Evolutionary conservation across 78 protist species (phyloP).

Genomic region (Parvularia atlantis): DNA sequence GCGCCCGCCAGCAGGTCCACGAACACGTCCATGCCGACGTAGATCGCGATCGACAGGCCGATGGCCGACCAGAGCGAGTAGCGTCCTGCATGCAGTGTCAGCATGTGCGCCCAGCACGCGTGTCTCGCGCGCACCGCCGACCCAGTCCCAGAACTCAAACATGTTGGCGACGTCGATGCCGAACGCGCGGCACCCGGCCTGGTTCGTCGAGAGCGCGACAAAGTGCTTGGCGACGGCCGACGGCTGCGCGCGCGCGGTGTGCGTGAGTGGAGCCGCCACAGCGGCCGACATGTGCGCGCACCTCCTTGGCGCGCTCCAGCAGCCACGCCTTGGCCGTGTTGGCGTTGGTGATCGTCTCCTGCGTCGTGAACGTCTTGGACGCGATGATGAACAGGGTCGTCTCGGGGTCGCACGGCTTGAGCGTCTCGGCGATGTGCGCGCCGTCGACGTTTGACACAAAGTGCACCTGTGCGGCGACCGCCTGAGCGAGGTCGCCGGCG

Average conservation of each 20-base stretch:
- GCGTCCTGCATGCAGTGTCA: no score
- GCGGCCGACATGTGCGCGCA: no score
- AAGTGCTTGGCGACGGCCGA: slow-evolving; percentile 83
- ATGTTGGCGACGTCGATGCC: slow-evolving; percentile 86
- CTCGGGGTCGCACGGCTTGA: slow-evolving; percentile 46
- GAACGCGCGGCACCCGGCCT: slow-evolving; percentile 52
- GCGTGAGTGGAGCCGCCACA: no score
- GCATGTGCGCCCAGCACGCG: slow-evolving; percentile 42
- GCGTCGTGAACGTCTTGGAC: slow-evolving; percentile 92
- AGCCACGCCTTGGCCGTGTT: slow-evolving; percentile 68
- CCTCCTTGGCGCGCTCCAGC: slow-evolving; percentile 9
- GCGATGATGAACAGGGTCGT: slow-evolving; percentile 82
- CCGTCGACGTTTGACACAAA: slow-evolving; percentile 93
- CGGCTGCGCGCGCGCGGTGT: neutral
- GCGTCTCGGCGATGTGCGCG: slow-evolving; percentile 74
- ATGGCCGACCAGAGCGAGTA: slow-evolving; percentile 94
- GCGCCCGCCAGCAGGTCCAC: slow-evolving; percentile 84
- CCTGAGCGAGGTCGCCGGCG: no score
- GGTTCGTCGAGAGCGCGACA: slow-evolving; percentile 91
- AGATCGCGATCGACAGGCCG: slow-evolving; percentile 76
- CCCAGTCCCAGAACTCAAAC: slow-evolving; percentile 94
- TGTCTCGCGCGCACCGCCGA: no score
- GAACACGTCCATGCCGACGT: slow-evolving; percentile 70
- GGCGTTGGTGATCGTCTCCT: slow-evolving; percentile 92
- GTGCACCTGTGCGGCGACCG: slow-evolving; percentile 41